Evolutionary conservation across 225 moss, liverwort and hornwort species (phyloP).

Genomic region (Bryoerythrophyllum caledonicum): DNA sequence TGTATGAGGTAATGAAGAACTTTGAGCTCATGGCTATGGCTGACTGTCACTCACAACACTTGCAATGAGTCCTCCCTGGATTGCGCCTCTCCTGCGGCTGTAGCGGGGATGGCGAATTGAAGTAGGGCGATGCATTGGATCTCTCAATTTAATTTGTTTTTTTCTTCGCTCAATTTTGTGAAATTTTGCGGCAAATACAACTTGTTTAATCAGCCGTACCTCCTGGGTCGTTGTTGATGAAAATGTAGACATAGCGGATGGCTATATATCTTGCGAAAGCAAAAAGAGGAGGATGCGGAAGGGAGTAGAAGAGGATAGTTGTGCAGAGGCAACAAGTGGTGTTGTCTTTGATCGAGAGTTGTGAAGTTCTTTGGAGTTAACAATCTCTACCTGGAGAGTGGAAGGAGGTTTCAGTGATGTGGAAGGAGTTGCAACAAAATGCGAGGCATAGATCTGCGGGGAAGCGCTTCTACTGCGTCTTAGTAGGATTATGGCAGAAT

Average conservation of each 20-base stretch:
- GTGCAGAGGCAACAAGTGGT: neutral
- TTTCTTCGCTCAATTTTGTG: neutral
- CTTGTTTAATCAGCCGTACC: conserved; percentile 17
- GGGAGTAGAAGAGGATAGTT: neutral
- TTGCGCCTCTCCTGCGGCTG: neutral
- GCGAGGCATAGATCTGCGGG: neutral
- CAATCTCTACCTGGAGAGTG: neutral
- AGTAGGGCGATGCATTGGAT: neutral
- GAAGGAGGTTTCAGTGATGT: conserved; percentile 1
- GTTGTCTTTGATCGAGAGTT: too few relatives aligned
- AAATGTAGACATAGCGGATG: too few relatives aligned
- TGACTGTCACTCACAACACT: neutral
- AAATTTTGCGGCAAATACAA: neutral
- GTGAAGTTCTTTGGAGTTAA: conserved; percentile 3
- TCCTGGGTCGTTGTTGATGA: too few relatives aligned
- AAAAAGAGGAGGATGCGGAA: neutral
- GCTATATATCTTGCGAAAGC: neutral
- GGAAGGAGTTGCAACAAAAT: conserved; percentile 6
- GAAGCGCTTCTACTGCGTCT: neutral
- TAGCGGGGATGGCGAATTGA: neutral
- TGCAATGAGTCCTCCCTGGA: neutral
- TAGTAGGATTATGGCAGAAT: neutral
- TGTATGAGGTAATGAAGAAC: neutral
- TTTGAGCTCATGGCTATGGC: neutral
- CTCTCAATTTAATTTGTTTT: neutral